Evolutionary conservation across 305 asterid species (phyloP).

Genomic region (Stenogyne calaminthoides): DNA sequence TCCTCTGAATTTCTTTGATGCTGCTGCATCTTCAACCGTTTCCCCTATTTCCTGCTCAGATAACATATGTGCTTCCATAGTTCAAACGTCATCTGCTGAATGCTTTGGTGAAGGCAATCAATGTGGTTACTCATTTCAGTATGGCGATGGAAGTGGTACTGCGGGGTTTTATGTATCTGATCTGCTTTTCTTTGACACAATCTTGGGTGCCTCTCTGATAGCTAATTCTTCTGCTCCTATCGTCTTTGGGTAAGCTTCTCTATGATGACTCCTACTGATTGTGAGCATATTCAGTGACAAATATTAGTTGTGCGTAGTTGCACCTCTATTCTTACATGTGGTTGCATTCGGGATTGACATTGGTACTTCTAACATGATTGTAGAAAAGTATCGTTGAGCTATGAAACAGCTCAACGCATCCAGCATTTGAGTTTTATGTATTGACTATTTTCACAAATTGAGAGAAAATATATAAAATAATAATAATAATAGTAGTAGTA

Average conservation of each 20-base stretch:
- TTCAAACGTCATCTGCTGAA: slow-evolving; percentile 63
- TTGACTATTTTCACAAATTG: background rate
- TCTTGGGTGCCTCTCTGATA: slow-evolving; percentile 62
- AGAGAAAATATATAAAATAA: no score
- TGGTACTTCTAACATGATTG: no score
- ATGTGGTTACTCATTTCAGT: slow-evolving; percentile 81
- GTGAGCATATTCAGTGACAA: background rate
- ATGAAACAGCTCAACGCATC: no score
- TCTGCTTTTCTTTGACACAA: slow-evolving; percentile 66
- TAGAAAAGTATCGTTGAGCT: no score
- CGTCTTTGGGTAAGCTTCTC: slow-evolving; percentile 75
- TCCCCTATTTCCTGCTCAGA: slow-evolving; percentile 75
- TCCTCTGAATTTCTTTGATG: slow-evolving; percentile 76
- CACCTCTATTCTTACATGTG: no score
- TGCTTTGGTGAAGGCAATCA: slow-evolving; percentile 66
- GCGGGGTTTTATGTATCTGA: slow-evolving; percentile 81
- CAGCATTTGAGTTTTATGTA: background rate
- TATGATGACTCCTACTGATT: background rate
- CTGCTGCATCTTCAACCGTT: slow-evolving; percentile 68
- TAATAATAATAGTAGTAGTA: no score
- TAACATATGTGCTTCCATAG: slow-evolving; percentile 60
- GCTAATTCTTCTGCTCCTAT: slow-evolving; percentile 88
- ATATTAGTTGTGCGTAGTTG: no score
- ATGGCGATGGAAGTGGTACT: slow-evolving; percentile 96
- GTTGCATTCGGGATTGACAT: no score